These are phyloP conservation scores for Caryopteris hybrid DNA, from an alignment of 305 asterid species.

Conservation along the genomic window DNA sequence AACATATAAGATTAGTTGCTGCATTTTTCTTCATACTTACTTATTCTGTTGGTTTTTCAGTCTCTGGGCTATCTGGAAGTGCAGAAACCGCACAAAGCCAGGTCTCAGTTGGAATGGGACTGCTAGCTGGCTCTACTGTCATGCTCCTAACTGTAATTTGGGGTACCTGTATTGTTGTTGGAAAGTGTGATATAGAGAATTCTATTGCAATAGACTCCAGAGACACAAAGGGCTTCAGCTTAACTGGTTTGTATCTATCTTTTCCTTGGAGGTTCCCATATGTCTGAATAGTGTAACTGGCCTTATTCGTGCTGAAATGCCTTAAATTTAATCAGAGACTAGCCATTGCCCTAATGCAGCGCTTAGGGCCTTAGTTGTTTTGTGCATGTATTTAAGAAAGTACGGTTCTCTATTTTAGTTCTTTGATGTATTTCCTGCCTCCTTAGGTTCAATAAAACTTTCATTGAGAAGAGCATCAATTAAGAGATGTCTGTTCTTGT, in stretches of 20 bases:
- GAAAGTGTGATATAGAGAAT: slow-evolving; percentile 71
- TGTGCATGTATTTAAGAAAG: background rate
- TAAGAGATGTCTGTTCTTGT: background rate
- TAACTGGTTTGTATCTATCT: slow-evolving; percentile 47
- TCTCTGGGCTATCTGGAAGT: slow-evolving; percentile 85
- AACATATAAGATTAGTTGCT: too few species aligned
- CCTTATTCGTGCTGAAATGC: background rate
- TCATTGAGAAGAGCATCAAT: background rate
- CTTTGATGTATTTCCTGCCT: background rate
- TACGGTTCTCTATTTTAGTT: background rate
- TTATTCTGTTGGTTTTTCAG: slow-evolving; percentile 31
- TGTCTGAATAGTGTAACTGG: background rate
- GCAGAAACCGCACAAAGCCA: slow-evolving; percentile 79
- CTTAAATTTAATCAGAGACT: background rate
- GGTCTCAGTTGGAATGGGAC: slow-evolving; percentile 95
- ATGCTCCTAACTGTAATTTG: slow-evolving; percentile 86
- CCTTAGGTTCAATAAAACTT: background rate
- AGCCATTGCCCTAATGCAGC: background rate
- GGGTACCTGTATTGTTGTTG: slow-evolving; percentile 83
- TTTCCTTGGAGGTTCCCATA: background rate
- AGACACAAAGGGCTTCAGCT: slow-evolving; percentile 66
- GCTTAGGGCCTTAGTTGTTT: background rate
- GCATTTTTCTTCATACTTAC: background rate
- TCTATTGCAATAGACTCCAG: slow-evolving; percentile 45
- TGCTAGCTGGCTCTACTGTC: slow-evolving; percentile 93